Evolutionary conservation across 2,329 filamentous ascomycete genomes (phyloP).

Genomic region (Calonectria pseudoreteaudii): DNA sequence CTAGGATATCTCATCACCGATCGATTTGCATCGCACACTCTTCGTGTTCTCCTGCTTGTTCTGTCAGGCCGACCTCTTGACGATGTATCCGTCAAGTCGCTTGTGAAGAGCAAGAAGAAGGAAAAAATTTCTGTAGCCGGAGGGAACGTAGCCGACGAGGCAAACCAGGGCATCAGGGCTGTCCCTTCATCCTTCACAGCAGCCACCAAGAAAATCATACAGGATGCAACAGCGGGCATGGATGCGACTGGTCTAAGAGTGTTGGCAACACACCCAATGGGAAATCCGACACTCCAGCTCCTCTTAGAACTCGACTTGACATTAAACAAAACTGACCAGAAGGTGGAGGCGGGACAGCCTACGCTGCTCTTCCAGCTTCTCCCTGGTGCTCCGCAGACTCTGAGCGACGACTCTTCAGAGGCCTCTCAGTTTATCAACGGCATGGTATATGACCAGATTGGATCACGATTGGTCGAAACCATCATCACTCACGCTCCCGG

Average conservation of each 20-base stretch:
- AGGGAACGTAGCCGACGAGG: constrained; percentile 62
- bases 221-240: constrained; percentile 78
- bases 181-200: constrained; percentile 84
- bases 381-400: constrained; percentile 77
- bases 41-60: constrained; percentile 87
- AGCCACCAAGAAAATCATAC: constrained; percentile 85
- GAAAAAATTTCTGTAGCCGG: constrained; percentile 79
- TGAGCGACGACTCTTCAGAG: constrained; percentile 78
- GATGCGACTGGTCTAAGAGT: constrained; percentile 85
- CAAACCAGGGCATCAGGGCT: constrained; percentile 57
- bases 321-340: constrained; percentile 68
- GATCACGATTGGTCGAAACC: constrained; percentile 89
- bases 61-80: constrained; percentile 86
- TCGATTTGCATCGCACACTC: constrained; percentile 87
- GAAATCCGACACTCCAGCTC: constrained; percentile 93
- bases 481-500: constrained; percentile 85
- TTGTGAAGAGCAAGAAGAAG: constrained; percentile 94
- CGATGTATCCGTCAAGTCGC: constrained; percentile 73
- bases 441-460: constrained; percentile 89
- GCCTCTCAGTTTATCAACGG: constrained; percentile 84
- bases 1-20: constrained; percentile 88
- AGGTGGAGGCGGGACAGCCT: constrained; percentile 49
- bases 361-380: constrained; percentile 81
- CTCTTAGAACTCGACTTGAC: constrained; percentile 88
- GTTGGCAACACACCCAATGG: constrained; percentile 88